Evolutionary conservation across 768 basidiomycete genomes (phyloP).

Genomic region (Hericium rajendrae): DNA sequence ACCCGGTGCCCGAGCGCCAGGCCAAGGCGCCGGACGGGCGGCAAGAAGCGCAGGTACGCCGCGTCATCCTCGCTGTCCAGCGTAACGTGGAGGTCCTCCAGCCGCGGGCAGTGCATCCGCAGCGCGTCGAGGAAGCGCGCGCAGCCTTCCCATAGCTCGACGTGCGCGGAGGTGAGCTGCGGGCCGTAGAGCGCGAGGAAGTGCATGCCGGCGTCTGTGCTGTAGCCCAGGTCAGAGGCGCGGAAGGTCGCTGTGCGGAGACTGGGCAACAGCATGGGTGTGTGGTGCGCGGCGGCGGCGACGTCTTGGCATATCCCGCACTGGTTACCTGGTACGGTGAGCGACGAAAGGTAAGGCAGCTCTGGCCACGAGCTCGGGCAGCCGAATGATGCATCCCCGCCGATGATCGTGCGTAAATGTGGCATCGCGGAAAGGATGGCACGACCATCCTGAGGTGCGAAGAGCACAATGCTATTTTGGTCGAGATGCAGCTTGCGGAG

Average conservation of each 20-base stretch:
- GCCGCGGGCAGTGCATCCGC: neutral
- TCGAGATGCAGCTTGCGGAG: neutral
- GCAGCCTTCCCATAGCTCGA: neutral
- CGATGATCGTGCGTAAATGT: neutral
- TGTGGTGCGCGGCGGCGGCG: neutral
- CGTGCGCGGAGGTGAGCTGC: neutral
- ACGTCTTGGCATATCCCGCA: neutral
- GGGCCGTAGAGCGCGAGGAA: neutral
- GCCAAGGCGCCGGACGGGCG: too few species aligned
- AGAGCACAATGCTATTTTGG: neutral
- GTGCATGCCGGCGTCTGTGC: neutral
- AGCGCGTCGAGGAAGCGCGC: neutral
- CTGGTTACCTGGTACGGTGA: neutral
- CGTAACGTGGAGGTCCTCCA: neutral
- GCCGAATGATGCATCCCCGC: neutral
- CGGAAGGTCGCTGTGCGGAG: neutral
- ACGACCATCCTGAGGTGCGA: neutral
- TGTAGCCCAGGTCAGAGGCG: neutral
- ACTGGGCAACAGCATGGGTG: neutral
- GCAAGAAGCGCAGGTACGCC: too few species aligned
- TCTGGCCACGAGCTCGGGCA: neutral
- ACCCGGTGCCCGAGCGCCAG: too few species aligned
- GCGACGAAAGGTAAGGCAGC: neutral
- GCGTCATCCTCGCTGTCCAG: too few species aligned
- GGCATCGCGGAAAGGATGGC: neutral